A percentile compares a stretch with the other conserved stretches of the same genome.
Conservation (phyloP, 2,329 filamentous ascomycete species). For the Leptographium wingfieldii region DNA sequence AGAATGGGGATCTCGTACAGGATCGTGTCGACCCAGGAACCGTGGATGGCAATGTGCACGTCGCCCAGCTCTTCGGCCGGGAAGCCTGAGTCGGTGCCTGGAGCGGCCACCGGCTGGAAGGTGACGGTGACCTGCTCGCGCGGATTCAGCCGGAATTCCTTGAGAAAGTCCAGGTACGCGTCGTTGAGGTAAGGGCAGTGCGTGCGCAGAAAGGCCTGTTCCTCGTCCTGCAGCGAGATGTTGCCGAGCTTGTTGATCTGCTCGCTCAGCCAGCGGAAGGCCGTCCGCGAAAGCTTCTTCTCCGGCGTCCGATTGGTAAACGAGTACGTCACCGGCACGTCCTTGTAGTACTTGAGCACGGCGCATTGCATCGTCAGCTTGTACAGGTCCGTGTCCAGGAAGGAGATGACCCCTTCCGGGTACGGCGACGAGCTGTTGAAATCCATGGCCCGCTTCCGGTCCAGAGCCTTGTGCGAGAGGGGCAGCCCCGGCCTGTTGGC, state of each 20-base stretch:
- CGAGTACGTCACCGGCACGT: conserved; percentile 72
- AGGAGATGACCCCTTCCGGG: conserved; percentile 68
- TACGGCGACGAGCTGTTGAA: conserved; percentile 55
- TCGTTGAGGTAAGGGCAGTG: conserved; percentile 70
- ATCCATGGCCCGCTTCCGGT: conserved; percentile 35
- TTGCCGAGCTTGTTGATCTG: conserved; percentile 80
- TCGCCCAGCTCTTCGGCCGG: conserved; percentile 55
- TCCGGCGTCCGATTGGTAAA: conserved; percentile 94
- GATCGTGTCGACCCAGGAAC: conserved; percentile 88
- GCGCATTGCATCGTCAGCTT: conserved; percentile 99
- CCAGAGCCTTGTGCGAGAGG: not conserved
- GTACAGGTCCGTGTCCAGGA: conserved; percentile 77
- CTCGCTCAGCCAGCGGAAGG: conserved; percentile 71
- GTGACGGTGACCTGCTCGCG: conserved; percentile 63
- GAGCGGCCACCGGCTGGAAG: conserved; percentile 43
- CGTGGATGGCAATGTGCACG: conserved; percentile 63
- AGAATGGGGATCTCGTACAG: conserved; percentile 94
- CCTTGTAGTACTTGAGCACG: conserved; percentile 80
- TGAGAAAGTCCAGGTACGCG: conserved; percentile 70
- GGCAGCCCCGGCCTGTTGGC: not conserved
- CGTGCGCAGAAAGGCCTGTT: conserved; percentile 63
- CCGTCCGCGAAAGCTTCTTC: conserved; percentile 75
- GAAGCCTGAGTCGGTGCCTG: conserved; percentile 46
- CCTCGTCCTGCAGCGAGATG: conserved; percentile 65
- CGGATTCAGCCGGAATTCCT: conserved; percentile 69